Base-by-base conservation (phyloP, 768 basidiomycete species). In the Leccinum olivaceopallidum region DNA sequence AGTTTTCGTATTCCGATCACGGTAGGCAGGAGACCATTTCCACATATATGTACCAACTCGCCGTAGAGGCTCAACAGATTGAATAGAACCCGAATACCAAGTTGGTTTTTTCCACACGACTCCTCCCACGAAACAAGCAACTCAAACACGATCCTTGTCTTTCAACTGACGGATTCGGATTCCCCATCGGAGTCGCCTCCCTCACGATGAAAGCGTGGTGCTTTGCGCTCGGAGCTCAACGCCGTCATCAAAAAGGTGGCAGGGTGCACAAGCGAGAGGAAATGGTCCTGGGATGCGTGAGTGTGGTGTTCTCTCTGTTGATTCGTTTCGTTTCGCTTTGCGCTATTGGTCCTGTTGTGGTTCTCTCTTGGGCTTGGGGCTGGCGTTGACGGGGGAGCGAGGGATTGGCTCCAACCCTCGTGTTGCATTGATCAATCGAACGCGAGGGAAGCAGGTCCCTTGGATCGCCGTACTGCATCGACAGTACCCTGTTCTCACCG, bases 271-370 rank as follows among this genome's bases (percentile, higher is more conserved):
- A 83, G 70, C 78, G 83, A 6, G 78, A 81, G 9, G 78, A 82
- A 42, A 51, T 85, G 85, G 0, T 89, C 81, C 58, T 89, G 89
- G 88, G 88, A 88, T 65, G 73, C 86, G 81, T 86, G 63, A 63
- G 82, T 73, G 36, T 73, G 36, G 13, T 47, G n/a, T 16, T 55
- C 48, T 28, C 9, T 18, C 34, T n/a, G 30, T 55, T 36, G 39
- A 20, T 50, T 26, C 9, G 30, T 22, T 44, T 18, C 9, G 22
- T 18, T 12, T 37, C 24, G 8, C 34, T 55, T 53, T n/a, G 36
- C 47, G 9, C 20, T 13, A 22, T 53, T 39, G 50, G 44, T 39
- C 13, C 22, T 34, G 39, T 49, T 55, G 65, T 53, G 48, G 50
- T 39, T 66, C n/a, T 32, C 22, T 10, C 22, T 55, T 30, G 36